A percentile compares a stretch with the other conserved stretches of the same genome.
Evolutionary conservation across 1,284 basidiomycete genomes (phyloP).

Genomic region (Ceraceosorus guamensis): DNA sequence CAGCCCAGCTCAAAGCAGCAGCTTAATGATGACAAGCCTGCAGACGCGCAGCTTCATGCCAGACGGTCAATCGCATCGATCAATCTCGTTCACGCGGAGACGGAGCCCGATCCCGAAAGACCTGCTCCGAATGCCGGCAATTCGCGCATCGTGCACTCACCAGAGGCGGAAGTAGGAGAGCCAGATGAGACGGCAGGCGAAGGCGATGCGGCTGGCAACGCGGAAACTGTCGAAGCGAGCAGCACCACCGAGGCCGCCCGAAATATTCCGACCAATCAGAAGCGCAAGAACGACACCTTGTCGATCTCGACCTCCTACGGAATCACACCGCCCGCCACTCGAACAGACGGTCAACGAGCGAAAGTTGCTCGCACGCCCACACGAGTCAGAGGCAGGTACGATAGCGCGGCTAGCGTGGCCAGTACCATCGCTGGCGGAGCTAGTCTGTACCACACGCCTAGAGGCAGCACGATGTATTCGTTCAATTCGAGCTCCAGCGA

Average conservation of each 20-base stretch:
- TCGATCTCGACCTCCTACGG: neutral
- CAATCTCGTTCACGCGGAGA: too few species aligned
- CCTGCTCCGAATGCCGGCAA: too few species aligned
- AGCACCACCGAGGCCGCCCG: neutral
- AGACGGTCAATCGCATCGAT: too few species aligned
- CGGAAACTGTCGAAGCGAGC: neutral
- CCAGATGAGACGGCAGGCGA: too few species aligned
- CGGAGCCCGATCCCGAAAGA: too few species aligned
- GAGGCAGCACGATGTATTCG: conserved; percentile 27
- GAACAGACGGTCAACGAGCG: too few species aligned
- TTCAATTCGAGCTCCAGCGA: too few species aligned
- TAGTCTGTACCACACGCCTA: conserved; percentile 30
- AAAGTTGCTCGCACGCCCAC: neutral
- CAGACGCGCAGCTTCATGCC: too few species aligned
- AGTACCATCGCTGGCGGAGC: conserved; percentile 14
- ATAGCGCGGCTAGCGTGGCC: conserved; percentile 2
- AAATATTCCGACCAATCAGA: neutral
- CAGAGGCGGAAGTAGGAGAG: too few species aligned
- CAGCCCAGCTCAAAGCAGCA: too few species aligned
- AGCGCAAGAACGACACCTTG: neutral
- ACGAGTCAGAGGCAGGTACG: neutral
- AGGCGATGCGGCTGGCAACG: conserved; percentile 1
- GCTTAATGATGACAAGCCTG: too few species aligned
- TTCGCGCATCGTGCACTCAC: too few species aligned
- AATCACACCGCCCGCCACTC: neutral